These are phyloP conservation scores for Ligustrum vulgare DNA, from an alignment of 257 asterid species.

Conservation along the genomic window DNA sequence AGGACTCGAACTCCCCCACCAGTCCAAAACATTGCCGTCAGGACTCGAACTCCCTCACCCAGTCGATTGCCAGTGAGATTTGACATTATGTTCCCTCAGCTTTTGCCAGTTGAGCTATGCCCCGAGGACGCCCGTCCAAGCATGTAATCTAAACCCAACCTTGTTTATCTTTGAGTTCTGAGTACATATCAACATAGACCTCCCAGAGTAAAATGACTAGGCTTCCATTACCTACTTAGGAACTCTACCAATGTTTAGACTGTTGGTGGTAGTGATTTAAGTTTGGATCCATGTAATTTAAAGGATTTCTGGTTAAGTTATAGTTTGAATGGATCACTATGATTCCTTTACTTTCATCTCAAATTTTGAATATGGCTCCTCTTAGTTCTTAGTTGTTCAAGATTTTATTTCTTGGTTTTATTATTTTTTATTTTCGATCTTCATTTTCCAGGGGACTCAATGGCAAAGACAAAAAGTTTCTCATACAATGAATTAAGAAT, in stretches of 20 bases:
- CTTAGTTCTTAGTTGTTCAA: neutral
- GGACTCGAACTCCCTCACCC: too few species aligned
- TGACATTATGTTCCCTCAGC: too few species aligned
- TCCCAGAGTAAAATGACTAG: neutral
- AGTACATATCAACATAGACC: neutral
- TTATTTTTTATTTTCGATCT: conserved; percentile 18
- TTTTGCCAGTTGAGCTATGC: too few species aligned
- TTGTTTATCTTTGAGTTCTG: conserved; percentile 10
- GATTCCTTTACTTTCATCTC: conserved; percentile 9
- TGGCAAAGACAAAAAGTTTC: conserved; percentile 55
- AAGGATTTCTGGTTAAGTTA: neutral
- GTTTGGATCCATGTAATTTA: too few species aligned
- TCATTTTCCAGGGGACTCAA: conserved; percentile 44
- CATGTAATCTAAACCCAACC: neutral
- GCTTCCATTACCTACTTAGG: neutral
- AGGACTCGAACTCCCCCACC: too few species aligned
- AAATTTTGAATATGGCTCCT: neutral
- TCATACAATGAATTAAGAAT: conserved; percentile 53
- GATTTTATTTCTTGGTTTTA: conserved; percentile 8
- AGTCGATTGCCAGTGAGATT: too few species aligned
- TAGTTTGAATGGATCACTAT: neutral
- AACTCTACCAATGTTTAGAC: neutral
- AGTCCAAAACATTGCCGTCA: too few species aligned
- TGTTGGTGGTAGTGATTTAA: neutral
- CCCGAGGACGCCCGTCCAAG: neutral